Conservation (phyloP, 2,329 filamentous ascomycete species). For the Fusarium sororula region DNA sequence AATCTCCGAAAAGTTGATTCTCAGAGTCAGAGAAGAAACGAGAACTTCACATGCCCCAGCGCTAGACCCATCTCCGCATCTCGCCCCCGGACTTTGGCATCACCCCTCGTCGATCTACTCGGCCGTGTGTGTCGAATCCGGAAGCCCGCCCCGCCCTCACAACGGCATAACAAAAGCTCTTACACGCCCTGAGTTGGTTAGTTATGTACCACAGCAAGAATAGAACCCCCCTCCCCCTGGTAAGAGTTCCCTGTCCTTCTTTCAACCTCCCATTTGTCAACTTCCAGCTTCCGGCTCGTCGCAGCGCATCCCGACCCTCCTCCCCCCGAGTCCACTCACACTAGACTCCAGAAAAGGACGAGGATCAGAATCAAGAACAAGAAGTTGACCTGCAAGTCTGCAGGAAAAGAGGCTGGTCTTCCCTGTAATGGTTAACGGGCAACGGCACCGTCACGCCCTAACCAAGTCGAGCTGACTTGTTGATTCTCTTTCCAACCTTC, state of each 20-base stretch:
- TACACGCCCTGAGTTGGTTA: background rate
- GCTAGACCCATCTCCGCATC: slow-evolving; percentile 12
- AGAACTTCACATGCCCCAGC: slow-evolving; percentile 16
- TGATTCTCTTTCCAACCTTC: background rate
- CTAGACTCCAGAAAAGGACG: background rate
- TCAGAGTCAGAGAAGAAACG: background rate
- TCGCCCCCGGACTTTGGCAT: slow-evolving; percentile 16
- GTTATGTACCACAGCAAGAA: background rate
- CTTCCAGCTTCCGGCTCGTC: slow-evolving; percentile 28
- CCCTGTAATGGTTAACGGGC: slow-evolving; percentile 6
- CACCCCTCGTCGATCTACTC: slow-evolving; percentile 36
- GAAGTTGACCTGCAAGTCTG: slow-evolving; percentile 10
- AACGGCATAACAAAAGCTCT: background rate
- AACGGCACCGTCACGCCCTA: slow-evolving; percentile 5
- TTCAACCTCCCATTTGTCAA: slow-evolving; percentile 22
- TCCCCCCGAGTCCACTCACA: slow-evolving; percentile 14
- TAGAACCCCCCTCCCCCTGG: background rate
- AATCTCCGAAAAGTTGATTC: slow-evolving; percentile 3
- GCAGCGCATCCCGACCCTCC: slow-evolving; percentile 29
- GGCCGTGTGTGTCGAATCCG: slow-evolving; percentile 39
- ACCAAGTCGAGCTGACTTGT: background rate
- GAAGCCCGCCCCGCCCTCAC: slow-evolving; percentile 27
- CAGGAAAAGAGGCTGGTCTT: slow-evolving; percentile 19
- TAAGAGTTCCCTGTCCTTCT: slow-evolving; percentile 14
- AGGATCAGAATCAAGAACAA: slow-evolving; percentile 17